Base-by-base conservation (phyloP, 192 early-diverging fungal species). In the Jimgerdemannia lactiflua region DNA sequence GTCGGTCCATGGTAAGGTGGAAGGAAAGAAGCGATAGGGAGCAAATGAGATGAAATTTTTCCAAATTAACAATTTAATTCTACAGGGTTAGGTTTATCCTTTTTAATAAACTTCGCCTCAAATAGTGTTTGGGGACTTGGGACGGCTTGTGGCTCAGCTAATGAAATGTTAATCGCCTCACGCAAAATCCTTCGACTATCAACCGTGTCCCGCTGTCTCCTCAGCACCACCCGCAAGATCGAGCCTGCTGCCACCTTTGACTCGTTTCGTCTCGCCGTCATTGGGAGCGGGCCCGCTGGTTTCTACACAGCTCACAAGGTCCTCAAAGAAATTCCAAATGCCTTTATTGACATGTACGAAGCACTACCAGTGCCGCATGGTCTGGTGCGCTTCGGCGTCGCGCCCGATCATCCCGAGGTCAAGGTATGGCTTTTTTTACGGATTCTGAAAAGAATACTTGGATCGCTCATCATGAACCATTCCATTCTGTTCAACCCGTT, bases 351-450 rank as follows among this genome's bases (percentile, higher is more conserved):
- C 77, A 93, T 99, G 83, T 94, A 91, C 72, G 98, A 98, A 76
- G 78, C 86, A 40, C 83, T 95, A 0, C 94, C 95, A 1, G 85
- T 94, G 0, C 98, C 98, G 4, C 92, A 93, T 80, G 96, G 98
- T 3, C 85, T 98, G 4, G 95, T 95, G 39, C 89, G 96, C 3
- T 99, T 90, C 81, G 98, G 96, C 41, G 97, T 99, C 17, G 96
- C 98, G 29, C 95, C 98, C 4, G 95, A 98, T 81, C 98, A 99
- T 76, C 95, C 94, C 4, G 96, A 98, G 83, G 98, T 97, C 39
- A 99, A 99, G 86, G 94, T 92, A 84, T 8, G 19, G 39, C 6
- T 59, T 59, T 14, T 59, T 59, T 59, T 59, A n/a, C 79, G 3
- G 14, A 41, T 41, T 29, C 29, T 29, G 29, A 29, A 29, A 29